Evolutionary conservation across 1,284 basidiomycete genomes (phyloP), one percentile per base, ranked within the genome.

Genomic region (Tilletia caries): DNA sequence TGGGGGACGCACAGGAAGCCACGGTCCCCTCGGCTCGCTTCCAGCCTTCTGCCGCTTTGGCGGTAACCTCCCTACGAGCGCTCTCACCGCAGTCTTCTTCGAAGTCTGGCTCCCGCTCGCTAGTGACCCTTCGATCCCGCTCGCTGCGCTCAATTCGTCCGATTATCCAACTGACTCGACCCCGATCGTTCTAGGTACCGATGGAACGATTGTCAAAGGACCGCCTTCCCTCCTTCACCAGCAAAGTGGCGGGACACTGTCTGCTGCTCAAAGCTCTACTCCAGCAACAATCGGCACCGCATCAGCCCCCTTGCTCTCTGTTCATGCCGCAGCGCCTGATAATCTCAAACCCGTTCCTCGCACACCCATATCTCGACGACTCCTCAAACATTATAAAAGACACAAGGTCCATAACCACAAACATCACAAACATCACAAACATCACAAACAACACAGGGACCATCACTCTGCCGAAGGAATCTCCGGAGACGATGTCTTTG

Each of bases 81-180:
- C 33, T 6, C n/a, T 43, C 15, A 67, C 67, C 8, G 18, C n/a
- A 4, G 67, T 67, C 44, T 48, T 67, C 4, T 64, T 65, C 27
- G 67, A 68, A 41, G 60, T 65, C 54, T 68, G 67, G 67, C 20
- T 68, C 10, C 67, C 67, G 18, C 37, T 68, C n/a, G 41, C 58
- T 20, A 44, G 20, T 32, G 29, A 62, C 64, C 29, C 23, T 23
- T 32, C 67, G 12, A 34, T 34, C 27, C 43, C 41, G 25, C 67
- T 67, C 48, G 67, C 54, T 20, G 20, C 46, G 18, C 25, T 32
- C 54, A 62, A 67, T 20, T 4, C 27, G 43, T 64, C n/a, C 29
- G 67, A 60, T 29, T 67, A 67, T n/a, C 67, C 50, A 25, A 67
- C 67, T 20, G 29, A 34, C 23, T 64, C 67, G n/a, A 67, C 67